phyloP scores from a whole-genome alignment of 2,329 filamentous ascomycete species.

The Aspergillus calidoustus region DNA sequence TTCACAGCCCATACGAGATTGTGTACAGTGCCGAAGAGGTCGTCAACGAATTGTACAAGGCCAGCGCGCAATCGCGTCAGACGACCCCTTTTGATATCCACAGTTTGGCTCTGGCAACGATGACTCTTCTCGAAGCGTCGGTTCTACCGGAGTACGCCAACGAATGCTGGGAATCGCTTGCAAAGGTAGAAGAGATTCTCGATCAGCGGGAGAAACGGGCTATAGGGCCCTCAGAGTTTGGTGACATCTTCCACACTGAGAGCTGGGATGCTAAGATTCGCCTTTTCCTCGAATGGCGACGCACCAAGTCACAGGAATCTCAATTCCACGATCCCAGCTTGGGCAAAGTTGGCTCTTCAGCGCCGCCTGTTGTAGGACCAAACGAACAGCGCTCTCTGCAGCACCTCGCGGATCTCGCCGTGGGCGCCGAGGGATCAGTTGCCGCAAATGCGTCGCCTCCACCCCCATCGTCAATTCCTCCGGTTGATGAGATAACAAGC shows the following conservation, averaged over 20 bases:
- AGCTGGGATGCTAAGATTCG: constrained; percentile 49
- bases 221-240: constrained; percentile 38
- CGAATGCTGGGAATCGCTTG: constrained; percentile 50
- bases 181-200: constrained; percentile 56
- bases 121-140: constrained; percentile 49
- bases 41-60: constrained; percentile 46
- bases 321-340: constrained; percentile 34
- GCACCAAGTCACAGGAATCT: constrained; percentile 39
- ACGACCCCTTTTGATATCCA: constrained; percentile 48
- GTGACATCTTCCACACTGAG: constrained; percentile 44
- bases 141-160: constrained; percentile 44
- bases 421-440: constrained; percentile 47
- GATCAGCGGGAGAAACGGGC: constrained; percentile 47
- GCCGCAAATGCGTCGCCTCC: constrained; percentile 35
- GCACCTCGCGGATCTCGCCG: constrained; percentile 49
- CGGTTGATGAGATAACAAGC: constrained; percentile 27
- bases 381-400: constrained; percentile 51
- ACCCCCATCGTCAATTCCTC: constrained; percentile 31
- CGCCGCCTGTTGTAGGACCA: constrained; percentile 44
- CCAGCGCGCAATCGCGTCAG: constrained; percentile 34
- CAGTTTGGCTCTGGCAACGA: constrained; percentile 45
- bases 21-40: constrained; percentile 46
- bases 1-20: constrained; percentile 48
- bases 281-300: constrained; percentile 44
- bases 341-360: constrained; percentile 25